Conservation (phyloP, 2,329 filamentous ascomycete genomes). For the Pseudogymnoascus sp. region DNA sequence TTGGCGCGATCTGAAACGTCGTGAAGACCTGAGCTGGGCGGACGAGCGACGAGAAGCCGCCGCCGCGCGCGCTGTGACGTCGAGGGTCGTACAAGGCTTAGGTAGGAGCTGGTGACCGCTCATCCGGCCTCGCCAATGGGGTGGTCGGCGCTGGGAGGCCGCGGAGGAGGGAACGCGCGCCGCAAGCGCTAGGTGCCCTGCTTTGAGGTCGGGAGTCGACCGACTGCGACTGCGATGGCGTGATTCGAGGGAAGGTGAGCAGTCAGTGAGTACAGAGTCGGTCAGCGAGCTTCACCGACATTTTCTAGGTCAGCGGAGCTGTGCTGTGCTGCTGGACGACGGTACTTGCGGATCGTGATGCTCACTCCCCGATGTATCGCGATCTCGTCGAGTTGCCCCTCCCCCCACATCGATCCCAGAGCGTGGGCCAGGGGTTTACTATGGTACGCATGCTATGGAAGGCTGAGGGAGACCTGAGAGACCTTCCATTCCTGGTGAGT, state of each 20-base stretch:
- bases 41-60: not conserved
- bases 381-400: not conserved
- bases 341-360: not conserved
- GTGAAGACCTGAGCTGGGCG: not conserved
- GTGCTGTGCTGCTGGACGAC: not conserved
- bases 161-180: slow-evolving; percentile 12
- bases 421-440: not conserved
- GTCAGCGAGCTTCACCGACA: not conserved
- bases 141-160: not conserved
- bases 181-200: slow-evolving; percentile 6
- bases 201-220: not conserved
- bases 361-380: not conserved
- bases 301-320: not conserved
- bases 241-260: not conserved
- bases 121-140: not conserved
- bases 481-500: not conserved
- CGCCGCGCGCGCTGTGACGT: slow-evolving; percentile 2
- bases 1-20: slow-evolving; percentile 1
- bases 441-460: not conserved
- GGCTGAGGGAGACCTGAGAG: not conserved
- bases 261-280: not conserved
- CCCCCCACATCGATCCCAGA: not conserved
- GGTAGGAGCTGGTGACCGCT: not conserved
- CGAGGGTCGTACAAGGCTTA: not conserved
- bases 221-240: not conserved